phyloP scores from a whole-genome alignment of 257 asterid genomes.

The Linderniella brevidens region DNA sequence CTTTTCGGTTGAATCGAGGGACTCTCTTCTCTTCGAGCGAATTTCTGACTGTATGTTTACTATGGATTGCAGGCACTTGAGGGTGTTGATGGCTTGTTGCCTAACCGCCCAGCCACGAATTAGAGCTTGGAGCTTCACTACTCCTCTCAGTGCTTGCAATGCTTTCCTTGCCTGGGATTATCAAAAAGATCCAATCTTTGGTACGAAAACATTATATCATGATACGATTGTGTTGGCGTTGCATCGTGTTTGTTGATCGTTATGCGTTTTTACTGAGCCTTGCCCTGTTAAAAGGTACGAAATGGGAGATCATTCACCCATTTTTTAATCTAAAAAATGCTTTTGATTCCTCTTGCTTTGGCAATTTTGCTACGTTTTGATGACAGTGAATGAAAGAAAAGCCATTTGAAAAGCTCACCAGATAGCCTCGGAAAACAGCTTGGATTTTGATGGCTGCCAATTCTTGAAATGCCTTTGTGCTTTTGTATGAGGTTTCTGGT shows the following conservation, averaged over 20 bases:
- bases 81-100: conserved; percentile 64
- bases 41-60: conserved; percentile 73
- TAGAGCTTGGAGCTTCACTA: conserved; percentile 86
- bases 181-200: not conserved
- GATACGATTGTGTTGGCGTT: not conserved
- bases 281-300: too few species aligned
- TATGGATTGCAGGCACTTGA: conserved; percentile 72
- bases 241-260: too few species aligned
- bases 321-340: too few species aligned
- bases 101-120: conserved; percentile 91
- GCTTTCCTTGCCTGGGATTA: conserved; percentile 72
- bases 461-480: conserved; percentile 14
- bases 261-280: too few species aligned
- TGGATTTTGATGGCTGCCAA: conserved; percentile 58
- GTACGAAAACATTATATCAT: not conserved
- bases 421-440: conserved; percentile 65
- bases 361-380: too few species aligned
- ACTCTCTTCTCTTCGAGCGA: conserved; percentile 44
- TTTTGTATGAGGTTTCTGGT: conserved; percentile 7
- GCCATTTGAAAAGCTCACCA: conserved; percentile 28
- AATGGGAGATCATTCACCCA: too few species aligned
- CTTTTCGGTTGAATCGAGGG: conserved; percentile 32
- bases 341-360: too few species aligned
- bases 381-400: too few species aligned
- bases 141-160: conserved; percentile 63